Conservation (phyloP, 1,284 basidiomycete genomes). For the Ceratobasidium sp. region DNA sequence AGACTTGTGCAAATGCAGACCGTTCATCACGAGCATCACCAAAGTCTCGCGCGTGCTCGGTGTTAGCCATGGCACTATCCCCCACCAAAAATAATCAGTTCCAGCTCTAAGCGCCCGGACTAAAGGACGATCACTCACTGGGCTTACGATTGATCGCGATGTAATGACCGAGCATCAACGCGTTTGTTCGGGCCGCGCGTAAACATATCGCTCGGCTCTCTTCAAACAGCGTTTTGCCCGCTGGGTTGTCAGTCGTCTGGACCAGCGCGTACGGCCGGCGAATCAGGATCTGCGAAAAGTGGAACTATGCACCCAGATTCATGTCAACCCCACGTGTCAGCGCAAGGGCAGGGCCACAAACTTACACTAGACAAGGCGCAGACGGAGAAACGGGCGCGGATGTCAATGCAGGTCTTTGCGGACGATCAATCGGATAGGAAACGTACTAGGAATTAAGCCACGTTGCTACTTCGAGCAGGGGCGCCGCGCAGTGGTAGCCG, state of each 20-base stretch:
- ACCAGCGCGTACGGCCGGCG: constrained; percentile 39
- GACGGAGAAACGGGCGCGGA: constrained; percentile 37
- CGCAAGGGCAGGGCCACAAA: constrained; percentile 7
- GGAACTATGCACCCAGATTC: constrained; percentile 12
- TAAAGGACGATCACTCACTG: constrained; percentile 29
- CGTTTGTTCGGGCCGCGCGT: constrained; percentile 31
- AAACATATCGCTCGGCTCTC: constrained; percentile 32
- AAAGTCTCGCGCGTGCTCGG: constrained; percentile 41
- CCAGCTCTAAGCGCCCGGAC: not conserved
- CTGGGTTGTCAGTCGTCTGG: constrained; percentile 11
- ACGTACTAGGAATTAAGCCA: constrained; percentile 43
- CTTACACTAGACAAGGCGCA: constrained; percentile 34
- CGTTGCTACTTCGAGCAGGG: constrained; percentile 42
- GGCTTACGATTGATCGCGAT: constrained; percentile 28
- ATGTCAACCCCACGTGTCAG: constrained; percentile 19
- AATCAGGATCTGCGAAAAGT: constrained; percentile 38
- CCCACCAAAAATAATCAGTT: constrained; percentile 1
- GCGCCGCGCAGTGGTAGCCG: constrained; percentile 34
- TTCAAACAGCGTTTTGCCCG: constrained; percentile 34
- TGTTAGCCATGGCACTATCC: constrained; percentile 31
- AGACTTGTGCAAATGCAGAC: constrained; percentile 12
- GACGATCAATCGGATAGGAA: constrained; percentile 35
- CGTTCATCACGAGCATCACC: constrained; percentile 41
- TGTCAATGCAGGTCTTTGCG: constrained; percentile 20
- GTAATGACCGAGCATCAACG: constrained; percentile 36